Conservation (phyloP, 768 basidiomycete genomes). For the Galerina sulciceps region DNA sequence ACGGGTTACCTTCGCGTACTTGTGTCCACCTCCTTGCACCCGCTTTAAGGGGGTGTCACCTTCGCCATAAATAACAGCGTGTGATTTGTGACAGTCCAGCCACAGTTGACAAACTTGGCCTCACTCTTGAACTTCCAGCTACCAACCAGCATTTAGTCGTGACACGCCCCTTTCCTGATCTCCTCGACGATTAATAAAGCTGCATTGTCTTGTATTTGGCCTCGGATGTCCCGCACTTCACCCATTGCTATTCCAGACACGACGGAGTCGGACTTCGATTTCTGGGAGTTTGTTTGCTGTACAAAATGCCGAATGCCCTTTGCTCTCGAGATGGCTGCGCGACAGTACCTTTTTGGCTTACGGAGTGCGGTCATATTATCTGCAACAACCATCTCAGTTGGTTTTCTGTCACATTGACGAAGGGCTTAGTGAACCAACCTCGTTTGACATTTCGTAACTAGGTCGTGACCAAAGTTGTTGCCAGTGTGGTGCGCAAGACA, state of each 20-base stretch:
- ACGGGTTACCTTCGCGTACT: too few species aligned
- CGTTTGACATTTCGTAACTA: slow-evolving; percentile 26
- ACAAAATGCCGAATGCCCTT: slow-evolving; percentile 73
- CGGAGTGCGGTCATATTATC: slow-evolving; percentile 85
- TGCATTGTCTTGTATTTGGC: not conserved
- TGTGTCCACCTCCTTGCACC: too few species aligned
- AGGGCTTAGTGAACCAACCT: slow-evolving; percentile 1
- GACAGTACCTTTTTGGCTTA: slow-evolving; percentile 83
- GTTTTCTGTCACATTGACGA: slow-evolving; percentile 15
- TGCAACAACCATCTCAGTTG: slow-evolving; percentile 87
- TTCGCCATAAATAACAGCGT: not conserved
- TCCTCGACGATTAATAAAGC: not conserved
- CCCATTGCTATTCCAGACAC: not conserved
- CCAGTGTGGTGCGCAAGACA: slow-evolving; percentile 64
- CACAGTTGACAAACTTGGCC: too few species aligned
- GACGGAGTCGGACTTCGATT: slow-evolving; percentile 54
- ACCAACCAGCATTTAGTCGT: too few species aligned
- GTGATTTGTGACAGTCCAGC: not conserved
- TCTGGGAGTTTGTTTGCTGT: slow-evolving; percentile 84
- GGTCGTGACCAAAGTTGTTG: slow-evolving; percentile 76
- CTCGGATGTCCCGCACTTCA: not conserved
- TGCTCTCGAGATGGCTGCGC: slow-evolving; percentile 48
- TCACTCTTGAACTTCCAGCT: too few species aligned
- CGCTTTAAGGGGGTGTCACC: not conserved
- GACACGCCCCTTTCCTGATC: too few species aligned